Evolutionary conservation across 176 grass and related monocot genomes (phyloP), one percentile per base, ranked within the genome.

Genomic region (Thalia dealbata): DNA sequence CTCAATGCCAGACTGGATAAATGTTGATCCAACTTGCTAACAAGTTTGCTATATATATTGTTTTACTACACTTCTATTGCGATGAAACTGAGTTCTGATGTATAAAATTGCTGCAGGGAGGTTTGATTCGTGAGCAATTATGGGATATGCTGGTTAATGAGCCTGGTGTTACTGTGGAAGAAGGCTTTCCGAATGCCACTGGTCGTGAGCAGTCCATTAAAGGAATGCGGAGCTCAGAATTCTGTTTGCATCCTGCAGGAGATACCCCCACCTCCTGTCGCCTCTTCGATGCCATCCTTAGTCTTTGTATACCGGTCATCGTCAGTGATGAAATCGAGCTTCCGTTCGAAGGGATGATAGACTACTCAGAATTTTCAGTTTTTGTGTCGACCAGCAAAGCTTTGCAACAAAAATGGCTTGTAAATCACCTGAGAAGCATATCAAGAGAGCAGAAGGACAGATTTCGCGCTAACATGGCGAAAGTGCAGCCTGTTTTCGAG

Each of bases 181-280:
- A 88, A 90, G 93, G 93, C 6, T 97, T 92, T 66, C 93, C 93
- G 50, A 92, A 97, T 78, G 81, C 89, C 14, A 90, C 87, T 29
- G 89, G 93, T 9, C 87, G 89, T 27, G 87, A 83, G 15, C 89
- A 97, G 73, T 91, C 93, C 38, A 97, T 92, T 19, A 86, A 82
- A 88, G 89, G 93, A 54, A 92, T 97, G 89, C 65, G 26, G 0
- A 55, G 82, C 64, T 88, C 93, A 0, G 81, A 97, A 50, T 97
- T 97, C 69, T 97, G 93, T 72, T 59, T 96, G 75, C 86, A 92
- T 62, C 93, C 93, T 73, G 81, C 93, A 61, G 93, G 93, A 38
- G 93, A 97, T 74, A 97, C 93, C 7, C 93, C 93, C 21, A 90
- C 84, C 26, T 90, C 93, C 74, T 97, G 93, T 67, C 89, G 89